Conservation (phyloP, 2,329 filamentous ascomycete genomes). For the Blastomyces silverae region DNA sequence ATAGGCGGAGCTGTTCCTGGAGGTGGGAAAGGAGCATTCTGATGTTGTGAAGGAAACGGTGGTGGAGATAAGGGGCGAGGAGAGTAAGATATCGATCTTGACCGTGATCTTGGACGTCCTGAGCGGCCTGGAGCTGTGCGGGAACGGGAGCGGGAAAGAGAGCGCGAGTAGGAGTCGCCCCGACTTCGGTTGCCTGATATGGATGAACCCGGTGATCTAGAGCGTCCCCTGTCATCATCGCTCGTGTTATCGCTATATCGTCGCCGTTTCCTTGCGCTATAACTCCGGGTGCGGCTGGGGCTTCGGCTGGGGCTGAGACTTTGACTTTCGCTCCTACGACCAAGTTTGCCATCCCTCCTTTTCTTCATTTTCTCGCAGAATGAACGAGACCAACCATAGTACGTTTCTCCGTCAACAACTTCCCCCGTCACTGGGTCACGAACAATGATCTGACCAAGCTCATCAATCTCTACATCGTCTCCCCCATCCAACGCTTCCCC, state of each 20-base stretch:
- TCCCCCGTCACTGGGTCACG: conserved; percentile 61
- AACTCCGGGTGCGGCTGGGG: conserved; percentile 27
- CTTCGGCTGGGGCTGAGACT: conserved; percentile 32
- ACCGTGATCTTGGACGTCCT: conserved; percentile 28
- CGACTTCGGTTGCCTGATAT: conserved; percentile 22
- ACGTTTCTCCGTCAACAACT: conserved; percentile 61
- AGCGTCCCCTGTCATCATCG: conserved; percentile 29
- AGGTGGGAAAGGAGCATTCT: conserved; percentile 15
- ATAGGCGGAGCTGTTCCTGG: conserved; percentile 18
- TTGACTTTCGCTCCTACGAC: conserved; percentile 38
- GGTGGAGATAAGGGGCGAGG: conserved; percentile 26
- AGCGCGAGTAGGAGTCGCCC: conserved; percentile 25
- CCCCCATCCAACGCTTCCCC: conserved; percentile 45
- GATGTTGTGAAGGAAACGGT: conserved; percentile 20
- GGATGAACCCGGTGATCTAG: conserved; percentile 30
- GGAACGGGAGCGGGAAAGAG: conserved; percentile 29
- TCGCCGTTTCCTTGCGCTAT: conserved; percentile 37
- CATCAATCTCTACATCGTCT: conserved; percentile 58
- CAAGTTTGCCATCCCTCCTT: conserved; percentile 26
- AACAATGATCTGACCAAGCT: conserved; percentile 63
- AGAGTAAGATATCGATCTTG: conserved; percentile 31
- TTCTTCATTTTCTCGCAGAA: conserved; percentile 78
- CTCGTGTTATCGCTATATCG: conserved; percentile 37
- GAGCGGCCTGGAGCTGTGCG: conserved; percentile 23
- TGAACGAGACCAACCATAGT: conserved; percentile 77